These are phyloP conservation scores for Botrytis tulipae DNA, from an alignment of 2,329 filamentous ascomycete genomes.

Conservation along the genomic window DNA sequence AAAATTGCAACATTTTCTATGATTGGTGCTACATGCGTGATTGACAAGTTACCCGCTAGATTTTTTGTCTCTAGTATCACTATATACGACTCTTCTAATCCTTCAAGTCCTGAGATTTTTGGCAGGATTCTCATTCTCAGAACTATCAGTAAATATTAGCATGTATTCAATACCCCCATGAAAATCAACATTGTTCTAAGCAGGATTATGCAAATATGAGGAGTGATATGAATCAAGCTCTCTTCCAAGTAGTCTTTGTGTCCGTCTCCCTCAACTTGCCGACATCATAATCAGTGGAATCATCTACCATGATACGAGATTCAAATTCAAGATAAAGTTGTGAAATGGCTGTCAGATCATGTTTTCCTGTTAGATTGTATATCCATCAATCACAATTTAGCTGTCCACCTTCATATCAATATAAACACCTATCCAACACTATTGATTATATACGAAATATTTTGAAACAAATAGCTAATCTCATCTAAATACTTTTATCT, in stretches of 20 bases:
- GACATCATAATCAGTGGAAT: background rate
- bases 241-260: background rate
- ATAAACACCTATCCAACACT: accelerated
- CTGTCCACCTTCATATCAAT: background rate
- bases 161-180: background rate
- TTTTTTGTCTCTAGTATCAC: background rate
- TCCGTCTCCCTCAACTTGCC: accelerated
- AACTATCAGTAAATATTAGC: too few species aligned
- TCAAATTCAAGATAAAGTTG: background rate
- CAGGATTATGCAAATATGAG: background rate
- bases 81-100: background rate
- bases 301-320: background rate
- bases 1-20: background rate
- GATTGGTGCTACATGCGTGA: background rate
- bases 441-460: background rate
- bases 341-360: background rate
- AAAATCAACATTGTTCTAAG: background rate
- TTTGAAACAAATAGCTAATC: background rate
- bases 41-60: accelerated
- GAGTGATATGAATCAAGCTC: background rate
- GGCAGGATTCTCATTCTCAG: too few species aligned
- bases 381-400: too few species aligned
- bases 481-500: background rate
- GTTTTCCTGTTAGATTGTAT: too few species aligned
- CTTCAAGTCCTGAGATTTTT: background rate